phyloP scores from a whole-genome alignment of 1,139 yeast species.

The Hyphopichia buzzinii region DNA sequence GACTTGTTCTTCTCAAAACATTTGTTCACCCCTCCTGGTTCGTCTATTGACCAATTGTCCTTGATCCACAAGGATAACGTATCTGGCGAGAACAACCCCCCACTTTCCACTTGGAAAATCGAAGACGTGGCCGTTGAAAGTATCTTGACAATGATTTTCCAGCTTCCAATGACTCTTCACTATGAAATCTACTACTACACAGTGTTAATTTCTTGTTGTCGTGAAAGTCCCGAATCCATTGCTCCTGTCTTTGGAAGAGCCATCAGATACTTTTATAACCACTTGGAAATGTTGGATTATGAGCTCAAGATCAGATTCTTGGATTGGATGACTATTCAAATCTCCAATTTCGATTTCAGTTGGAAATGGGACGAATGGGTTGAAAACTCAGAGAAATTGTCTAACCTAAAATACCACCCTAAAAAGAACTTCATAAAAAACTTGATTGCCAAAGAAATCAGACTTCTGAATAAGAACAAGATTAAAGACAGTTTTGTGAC shows the following conservation, averaged over 20 bases:
- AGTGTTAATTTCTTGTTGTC: slow-evolving; percentile 86
- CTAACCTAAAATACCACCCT: slow-evolving; percentile 57
- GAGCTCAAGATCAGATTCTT: slow-evolving; percentile 72
- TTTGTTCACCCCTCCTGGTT: slow-evolving; percentile 80
- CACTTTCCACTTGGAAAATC: slow-evolving; percentile 76
- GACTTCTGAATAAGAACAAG: slow-evolving; percentile 68
- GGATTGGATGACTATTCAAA: slow-evolving; percentile 93
- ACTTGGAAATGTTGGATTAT: slow-evolving; percentile 67
- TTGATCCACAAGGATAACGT: slow-evolving; percentile 36
- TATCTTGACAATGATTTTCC: slow-evolving; percentile 73
- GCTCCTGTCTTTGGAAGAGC: slow-evolving; percentile 97
- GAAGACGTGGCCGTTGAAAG: slow-evolving; percentile 90
- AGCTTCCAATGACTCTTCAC: slow-evolving; percentile 65
- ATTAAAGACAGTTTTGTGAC: slow-evolving; percentile 75
- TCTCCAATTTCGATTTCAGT: slow-evolving; percentile 89
- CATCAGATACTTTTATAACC: slow-evolving; percentile 74
- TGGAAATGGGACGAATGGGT: slow-evolving; percentile 99
- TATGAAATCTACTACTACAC: slow-evolving; percentile 80
- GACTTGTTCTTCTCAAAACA: slow-evolving; percentile 70
- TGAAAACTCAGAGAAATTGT: slow-evolving; percentile 43
- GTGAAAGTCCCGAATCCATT: slow-evolving; percentile 80
- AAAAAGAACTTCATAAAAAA: slow-evolving; percentile 72
- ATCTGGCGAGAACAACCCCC: slow-evolving; percentile 44
- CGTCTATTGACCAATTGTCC: slow-evolving; percentile 69
- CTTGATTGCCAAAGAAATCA: slow-evolving; percentile 77